Evolutionary conservation across 345 rosid species (phyloP).

Genomic region (Syzygium oleosum): DNA sequence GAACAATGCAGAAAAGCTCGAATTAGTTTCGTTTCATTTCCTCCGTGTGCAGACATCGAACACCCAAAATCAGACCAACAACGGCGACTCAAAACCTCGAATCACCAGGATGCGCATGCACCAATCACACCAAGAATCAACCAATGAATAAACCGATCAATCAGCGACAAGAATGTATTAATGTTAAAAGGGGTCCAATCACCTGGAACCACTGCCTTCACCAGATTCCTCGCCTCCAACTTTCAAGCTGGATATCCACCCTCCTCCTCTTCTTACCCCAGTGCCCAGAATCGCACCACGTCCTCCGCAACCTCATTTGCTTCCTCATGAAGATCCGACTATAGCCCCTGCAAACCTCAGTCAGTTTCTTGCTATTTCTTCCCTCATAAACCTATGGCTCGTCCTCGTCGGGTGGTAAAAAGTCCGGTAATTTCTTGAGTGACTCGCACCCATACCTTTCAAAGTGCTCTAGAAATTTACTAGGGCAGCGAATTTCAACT

Average conservation of each 20-base stretch:
- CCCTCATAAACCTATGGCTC: too few relatives aligned
- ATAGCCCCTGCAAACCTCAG: too few relatives aligned
- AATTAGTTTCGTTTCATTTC: not conserved
- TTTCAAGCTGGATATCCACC: too few relatives aligned
- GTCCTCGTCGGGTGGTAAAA: not conserved
- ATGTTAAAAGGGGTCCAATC: not conserved
- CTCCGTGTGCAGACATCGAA: not conserved
- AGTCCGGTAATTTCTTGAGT: not conserved
- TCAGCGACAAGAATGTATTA: not conserved
- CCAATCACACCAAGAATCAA: not conserved
- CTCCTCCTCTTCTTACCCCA: too few relatives aligned
- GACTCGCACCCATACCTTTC: not conserved
- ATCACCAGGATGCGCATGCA: not conserved
- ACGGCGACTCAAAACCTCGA: not conserved
- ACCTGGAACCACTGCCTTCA: not conserved
- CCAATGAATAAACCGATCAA: not conserved
- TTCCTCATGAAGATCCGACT: too few relatives aligned
- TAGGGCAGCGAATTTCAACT: not conserved
- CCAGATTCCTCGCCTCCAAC: too few relatives aligned
- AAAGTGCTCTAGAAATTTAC: not conserved
- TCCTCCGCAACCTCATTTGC: too few relatives aligned
- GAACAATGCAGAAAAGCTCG: not conserved
- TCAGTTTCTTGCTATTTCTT: too few relatives aligned
- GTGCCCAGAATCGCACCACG: too few relatives aligned
- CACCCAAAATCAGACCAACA: not conserved